Base-by-base conservation (phyloP, 192 early-diverging fungal genomes). In the Backusella psychrophila region DNA sequence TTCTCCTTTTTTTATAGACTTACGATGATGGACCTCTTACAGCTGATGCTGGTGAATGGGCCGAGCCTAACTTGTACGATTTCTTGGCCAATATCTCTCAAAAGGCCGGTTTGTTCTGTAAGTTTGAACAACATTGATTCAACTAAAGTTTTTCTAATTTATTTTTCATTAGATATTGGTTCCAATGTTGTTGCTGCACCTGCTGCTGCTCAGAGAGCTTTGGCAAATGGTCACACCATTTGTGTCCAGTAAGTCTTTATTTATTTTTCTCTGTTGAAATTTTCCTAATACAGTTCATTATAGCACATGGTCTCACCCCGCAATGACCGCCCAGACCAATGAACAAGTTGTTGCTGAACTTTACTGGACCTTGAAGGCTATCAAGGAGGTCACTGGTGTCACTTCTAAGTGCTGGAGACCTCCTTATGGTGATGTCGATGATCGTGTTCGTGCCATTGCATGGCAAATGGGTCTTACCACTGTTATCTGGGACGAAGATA, bases 221-320 rank as follows among this genome's bases (percentile, higher is more conserved):
- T 82, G 41, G 29, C 69, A n/a, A 67, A 78, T 75, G 89, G 92
- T 15, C 90, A 92, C 53, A 84, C 86, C 34, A 75, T 93, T 59
- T 87, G 82, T 34, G 87, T 88, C 42, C 91, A 92, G 46, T 49
- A 49, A 49, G 46, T 19, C 19, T 49, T 49, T 49, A 6, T 49
- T 19, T 19, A 6, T n/a, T 49, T 49, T 49, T 19, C 44, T 0
- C 19, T 19, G 1, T n/a, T 19, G 11, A 39, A 3, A 5, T 17
- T 17, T 44, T 44, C 6, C 6, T 49, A 49, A 49, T 49, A n/a
- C 1, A n/a, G 15, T 49, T 49, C 6, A 49, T 8, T 49, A 19
- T n/a, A 49, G 46, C 73, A 92, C 91, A 29, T 91, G 90, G 90
- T 84, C 87, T 17, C 91, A 92, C 53, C 66, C 78, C 26, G 29